Conservation (phyloP, 2,329 filamentous ascomycete genomes). For the Mycocentrospora acerina region DNA sequence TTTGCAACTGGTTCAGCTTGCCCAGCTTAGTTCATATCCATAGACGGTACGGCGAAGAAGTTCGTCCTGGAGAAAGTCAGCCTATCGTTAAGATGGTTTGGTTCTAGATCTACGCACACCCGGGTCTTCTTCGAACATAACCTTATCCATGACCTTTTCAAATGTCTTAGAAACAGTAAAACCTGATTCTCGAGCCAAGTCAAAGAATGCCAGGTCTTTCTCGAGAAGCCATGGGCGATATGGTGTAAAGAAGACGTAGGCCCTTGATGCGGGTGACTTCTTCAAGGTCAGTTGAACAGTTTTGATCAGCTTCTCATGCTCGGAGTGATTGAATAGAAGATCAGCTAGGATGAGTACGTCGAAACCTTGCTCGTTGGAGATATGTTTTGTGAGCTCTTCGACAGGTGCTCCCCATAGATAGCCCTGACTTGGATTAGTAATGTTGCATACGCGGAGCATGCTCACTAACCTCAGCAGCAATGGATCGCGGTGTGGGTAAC, state of each 20-base stretch:
- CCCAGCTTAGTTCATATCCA: conserved; percentile 74
- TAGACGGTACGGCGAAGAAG: conserved; percentile 78
- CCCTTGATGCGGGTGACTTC: conserved; percentile 57
- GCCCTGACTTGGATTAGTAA: conserved; percentile 52
- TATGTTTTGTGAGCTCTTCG: conserved; percentile 57
- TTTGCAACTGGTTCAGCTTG: conserved; percentile 4
- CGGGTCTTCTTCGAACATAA: conserved; percentile 86
- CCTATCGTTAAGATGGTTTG: not conserved
- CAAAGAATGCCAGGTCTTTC: conserved; percentile 85
- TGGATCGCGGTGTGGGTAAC: conserved; percentile 38
- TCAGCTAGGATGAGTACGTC: conserved; percentile 86
- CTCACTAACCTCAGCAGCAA: conserved; percentile 40
- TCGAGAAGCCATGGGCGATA: conserved; percentile 88
- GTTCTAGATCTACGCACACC: conserved; percentile 55
- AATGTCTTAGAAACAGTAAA: conserved; percentile 78
- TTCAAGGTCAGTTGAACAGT: conserved; percentile 70
- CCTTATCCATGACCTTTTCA: conserved; percentile 78
- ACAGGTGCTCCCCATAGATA: conserved; percentile 81
- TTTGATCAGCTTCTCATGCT: conserved; percentile 75
- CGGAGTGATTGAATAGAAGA: conserved; percentile 85
- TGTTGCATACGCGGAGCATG: not conserved
- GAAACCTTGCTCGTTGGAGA: conserved; percentile 60
- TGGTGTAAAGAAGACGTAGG: conserved; percentile 90
- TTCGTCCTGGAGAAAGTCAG: conserved; percentile 58
- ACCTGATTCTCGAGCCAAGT: conserved; percentile 68